phyloP scores from a whole-genome alignment of 2,329 filamentous ascomycete species.

The Didymella sp. region DNA sequence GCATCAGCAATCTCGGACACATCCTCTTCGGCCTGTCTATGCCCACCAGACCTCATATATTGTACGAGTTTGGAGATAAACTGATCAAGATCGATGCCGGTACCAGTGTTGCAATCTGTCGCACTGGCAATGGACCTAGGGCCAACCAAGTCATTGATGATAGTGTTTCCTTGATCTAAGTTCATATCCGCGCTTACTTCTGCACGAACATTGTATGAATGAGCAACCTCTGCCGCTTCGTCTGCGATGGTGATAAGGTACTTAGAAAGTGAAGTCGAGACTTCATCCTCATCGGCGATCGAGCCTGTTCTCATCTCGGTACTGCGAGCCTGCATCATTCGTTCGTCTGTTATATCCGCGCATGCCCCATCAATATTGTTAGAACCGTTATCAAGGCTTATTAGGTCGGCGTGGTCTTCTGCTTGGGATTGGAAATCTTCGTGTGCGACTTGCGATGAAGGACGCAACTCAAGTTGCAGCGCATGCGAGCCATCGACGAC shows the following conservation, averaged over 20 bases:
- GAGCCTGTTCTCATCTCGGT: neutral
- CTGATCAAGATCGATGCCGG: constrained; percentile 86
- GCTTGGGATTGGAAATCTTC: neutral
- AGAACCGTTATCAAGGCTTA: neutral
- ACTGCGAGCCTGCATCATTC: neutral
- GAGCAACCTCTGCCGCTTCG: neutral
- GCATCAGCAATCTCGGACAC: constrained; percentile 56
- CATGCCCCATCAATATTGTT: neutral
- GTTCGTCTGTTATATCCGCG: neutral
- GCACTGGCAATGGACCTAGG: neutral
- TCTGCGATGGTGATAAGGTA: neutral
- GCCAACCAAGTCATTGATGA: neutral
- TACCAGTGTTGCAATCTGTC: constrained; percentile 69
- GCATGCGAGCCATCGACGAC: neutral
- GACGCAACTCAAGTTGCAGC: neutral
- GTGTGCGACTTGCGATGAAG: neutral
- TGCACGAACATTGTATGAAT: neutral
- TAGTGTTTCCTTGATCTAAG: neutral
- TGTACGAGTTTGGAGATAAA: constrained; percentile 88
- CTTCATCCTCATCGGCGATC: neutral
- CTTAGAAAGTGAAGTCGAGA: neutral
- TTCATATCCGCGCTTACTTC: neutral
- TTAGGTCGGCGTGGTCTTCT: neutral
- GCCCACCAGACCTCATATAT: constrained; percentile 77
- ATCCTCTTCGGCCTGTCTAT: constrained; percentile 55